Percentiles rank a stretch among this genome's conserved stretches.
Conservation (phyloP, 2,329 filamentous ascomycete species). For the Celoporthe dispersa region DNA sequence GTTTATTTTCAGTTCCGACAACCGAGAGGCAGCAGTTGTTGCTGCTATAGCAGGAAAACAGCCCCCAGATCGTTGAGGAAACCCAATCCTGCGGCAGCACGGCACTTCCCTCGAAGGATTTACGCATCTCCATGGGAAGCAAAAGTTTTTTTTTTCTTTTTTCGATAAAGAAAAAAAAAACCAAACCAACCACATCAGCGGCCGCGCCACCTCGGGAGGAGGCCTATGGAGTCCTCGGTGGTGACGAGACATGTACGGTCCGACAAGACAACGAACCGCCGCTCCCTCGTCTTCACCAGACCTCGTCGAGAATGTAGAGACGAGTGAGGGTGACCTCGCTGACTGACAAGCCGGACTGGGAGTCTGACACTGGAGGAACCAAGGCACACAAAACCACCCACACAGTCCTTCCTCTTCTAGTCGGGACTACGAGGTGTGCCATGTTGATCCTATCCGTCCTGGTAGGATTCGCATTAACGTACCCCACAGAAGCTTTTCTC, state of each 20-base stretch:
- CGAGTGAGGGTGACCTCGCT: neutral
- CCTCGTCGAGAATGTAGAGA: neutral
- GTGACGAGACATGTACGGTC: neutral
- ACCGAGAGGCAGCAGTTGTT: neutral
- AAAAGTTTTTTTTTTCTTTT: no score
- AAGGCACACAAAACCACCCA: neutral
- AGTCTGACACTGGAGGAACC: neutral
- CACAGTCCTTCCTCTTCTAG: neutral
- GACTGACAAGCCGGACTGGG: neutral
- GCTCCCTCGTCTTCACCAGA: neutral
- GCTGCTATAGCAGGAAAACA: neutral
- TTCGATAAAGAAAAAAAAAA: no score
- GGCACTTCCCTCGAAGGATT: constrained; percentile 2
- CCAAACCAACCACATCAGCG: neutral
- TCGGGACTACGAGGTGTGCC: neutral
- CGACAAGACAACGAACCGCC: neutral
- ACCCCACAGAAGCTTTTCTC: constrained; percentile 4
- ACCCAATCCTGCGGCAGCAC: neutral
- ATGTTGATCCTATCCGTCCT: neutral
- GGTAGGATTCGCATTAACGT: constrained; percentile 5
- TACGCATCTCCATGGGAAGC: neutral
- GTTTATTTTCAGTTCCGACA: neutral
- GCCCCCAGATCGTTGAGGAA: neutral
- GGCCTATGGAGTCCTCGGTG: neutral
- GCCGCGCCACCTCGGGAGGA: neutral